Evolutionary conservation across 805 yeast species (phyloP), one percentile per base, ranked within the genome.

Genomic region (Lachancea meyersii): DNA sequence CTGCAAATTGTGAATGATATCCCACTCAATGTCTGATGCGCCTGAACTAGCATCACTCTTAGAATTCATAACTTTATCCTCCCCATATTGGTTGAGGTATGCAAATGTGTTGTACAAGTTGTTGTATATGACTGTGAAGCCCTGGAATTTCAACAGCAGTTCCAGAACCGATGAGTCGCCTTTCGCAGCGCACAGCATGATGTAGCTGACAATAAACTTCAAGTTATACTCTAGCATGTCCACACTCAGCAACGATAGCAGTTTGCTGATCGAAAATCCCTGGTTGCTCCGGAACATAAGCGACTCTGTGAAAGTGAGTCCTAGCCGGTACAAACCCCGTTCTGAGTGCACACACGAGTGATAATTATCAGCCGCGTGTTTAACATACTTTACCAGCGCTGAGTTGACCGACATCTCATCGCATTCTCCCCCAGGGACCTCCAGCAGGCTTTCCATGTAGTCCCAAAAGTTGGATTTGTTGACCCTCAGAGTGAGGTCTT

Each of bases 131-230:
- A 71, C 72, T 27, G 61, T 61, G 41, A 77, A 73, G 0, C 82
- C 83, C 35, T 72, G 72, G 48, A 65, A 79, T 34, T 77, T 74
- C 36, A 72, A 65, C 49, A 80, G 56, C 30, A 70, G 60, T 31
- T 68, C 71, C 31, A 77, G 51, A 1, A 76, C 63, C 4, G 65
- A 52, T 3, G 66, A 51, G 50, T 75, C 68, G 28, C 57, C 52
- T 44, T 72, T 68, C 13, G 74, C 67, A 47, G 73, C 77, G 41
- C 72, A 58, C 22, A 75, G 53, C 17, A 75, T 50, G 13, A 73
- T 55, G 36, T 71, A 70, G 23, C 73, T 69, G 8, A 72, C 60
- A 4, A 73, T 52, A 26, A 71, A 62, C 38, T 70, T 64, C 56
- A 68, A 59, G 43, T 61, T 61, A 45, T 57, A 51, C 13, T 66